phyloP scores from a whole-genome alignment of 768 basidiomycete species.

The Dioszegia crocea region DNA sequence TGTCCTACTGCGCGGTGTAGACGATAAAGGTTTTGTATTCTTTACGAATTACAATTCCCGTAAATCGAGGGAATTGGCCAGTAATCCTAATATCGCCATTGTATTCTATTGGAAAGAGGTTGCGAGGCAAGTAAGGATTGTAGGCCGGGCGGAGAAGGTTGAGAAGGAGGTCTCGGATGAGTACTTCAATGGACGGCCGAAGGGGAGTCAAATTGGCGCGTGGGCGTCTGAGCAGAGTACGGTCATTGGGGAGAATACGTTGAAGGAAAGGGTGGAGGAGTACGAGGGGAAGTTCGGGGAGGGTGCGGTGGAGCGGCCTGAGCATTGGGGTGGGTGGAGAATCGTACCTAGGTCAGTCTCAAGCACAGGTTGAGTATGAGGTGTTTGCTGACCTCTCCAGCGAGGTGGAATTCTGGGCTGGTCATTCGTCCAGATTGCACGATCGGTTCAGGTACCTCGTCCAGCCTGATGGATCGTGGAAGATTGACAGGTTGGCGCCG shows the following conservation, averaged over 20 bases:
- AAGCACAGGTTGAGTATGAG: not conserved
- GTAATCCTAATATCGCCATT: constrained; percentile 74
- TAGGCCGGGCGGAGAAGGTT: constrained; percentile 80
- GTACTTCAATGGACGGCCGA: constrained; percentile 77
- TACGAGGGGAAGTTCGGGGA: constrained; percentile 60
- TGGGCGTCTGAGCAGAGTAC: constrained; percentile 89
- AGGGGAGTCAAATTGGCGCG: constrained; percentile 81
- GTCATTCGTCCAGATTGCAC: constrained; percentile 88
- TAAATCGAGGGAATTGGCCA: constrained; percentile 74
- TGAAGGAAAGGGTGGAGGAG: constrained; percentile 61
- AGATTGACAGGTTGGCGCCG: constrained; percentile 72
- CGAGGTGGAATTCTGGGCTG: constrained; percentile 97
- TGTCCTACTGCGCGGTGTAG: constrained; percentile 88
- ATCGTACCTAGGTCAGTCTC: constrained; percentile 73
- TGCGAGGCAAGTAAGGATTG: constrained; percentile 71
- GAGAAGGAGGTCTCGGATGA: constrained; percentile 65
- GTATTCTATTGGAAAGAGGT: constrained; percentile 91
- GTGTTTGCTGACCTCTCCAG: constrained; percentile 52
- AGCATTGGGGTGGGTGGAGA: constrained; percentile 96
- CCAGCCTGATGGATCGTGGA: constrained; percentile 61
- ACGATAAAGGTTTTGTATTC: constrained; percentile 79
- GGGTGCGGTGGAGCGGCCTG: constrained; percentile 67
- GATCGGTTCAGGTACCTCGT: constrained; percentile 66
- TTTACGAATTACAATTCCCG: constrained; percentile 95
- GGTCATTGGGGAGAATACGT: constrained; percentile 67